These are phyloP conservation scores for Podila verticillata DNA, from an alignment of 192 early-diverging fungal genomes.

Conservation along the genomic window DNA sequence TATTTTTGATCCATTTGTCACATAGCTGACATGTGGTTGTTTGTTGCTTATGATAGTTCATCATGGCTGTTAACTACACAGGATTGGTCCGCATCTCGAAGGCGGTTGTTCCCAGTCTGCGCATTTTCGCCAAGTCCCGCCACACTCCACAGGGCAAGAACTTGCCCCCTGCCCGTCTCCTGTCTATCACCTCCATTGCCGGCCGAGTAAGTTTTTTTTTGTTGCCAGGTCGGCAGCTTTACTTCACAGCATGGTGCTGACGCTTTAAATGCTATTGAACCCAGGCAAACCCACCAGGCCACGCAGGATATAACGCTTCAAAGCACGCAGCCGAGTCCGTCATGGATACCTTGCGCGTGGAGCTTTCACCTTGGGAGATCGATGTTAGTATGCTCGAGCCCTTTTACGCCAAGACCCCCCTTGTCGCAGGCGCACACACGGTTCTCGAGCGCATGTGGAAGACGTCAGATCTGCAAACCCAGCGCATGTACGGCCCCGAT, in stretches of 20 bases:
- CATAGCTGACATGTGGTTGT: no score
- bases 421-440: constrained; percentile 19
- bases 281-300: constrained; percentile 39
- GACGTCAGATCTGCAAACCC: constrained; percentile 1
- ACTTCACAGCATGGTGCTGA: no score
- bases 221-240: no score
- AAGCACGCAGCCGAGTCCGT: constrained; percentile 59
- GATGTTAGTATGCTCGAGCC: constrained; percentile 56
- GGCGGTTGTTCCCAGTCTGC: constrained; percentile 47
- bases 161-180: constrained; percentile 48
- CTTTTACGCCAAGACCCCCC: constrained; percentile 42
- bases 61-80: constrained; percentile 59
- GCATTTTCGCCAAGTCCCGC: constrained; percentile 33
- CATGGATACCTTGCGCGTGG: constrained; percentile 54
- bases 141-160: constrained; percentile 46
- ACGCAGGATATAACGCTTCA: constrained; percentile 54
- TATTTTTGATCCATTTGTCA: background rate
- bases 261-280: no score
- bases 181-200: constrained; percentile 55
- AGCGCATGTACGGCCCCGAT: constrained; percentile 38
- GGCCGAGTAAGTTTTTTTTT: constrained; percentile 15
- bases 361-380: constrained; percentile 58
- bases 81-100: constrained; percentile 55
- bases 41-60: constrained; percentile 18
- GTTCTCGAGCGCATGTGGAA: constrained; percentile 33